Base-by-base conservation (phyloP, 208 protist species). In the Leishmania aethiopica region DNA sequence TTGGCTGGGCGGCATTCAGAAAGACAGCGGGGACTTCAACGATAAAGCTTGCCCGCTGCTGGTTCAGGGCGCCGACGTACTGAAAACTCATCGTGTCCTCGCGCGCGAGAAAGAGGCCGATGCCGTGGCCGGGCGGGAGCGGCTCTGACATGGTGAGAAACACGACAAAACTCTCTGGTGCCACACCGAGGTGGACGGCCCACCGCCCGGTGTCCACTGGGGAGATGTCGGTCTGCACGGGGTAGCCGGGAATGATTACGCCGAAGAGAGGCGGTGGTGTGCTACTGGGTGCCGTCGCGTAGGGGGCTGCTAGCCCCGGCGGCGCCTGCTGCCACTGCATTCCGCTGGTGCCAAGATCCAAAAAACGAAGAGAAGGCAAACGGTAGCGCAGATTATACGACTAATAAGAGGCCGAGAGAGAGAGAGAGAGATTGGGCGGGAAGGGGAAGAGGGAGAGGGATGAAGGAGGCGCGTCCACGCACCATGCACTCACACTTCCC, bases 11-110 rank as follows among this genome's bases (percentile, higher is more conserved):
- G 2, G 77, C 53, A 28, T 79, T 81, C 0, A 94, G 62, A 51
- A 95, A 86, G 40, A 79, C 55, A 0, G 86, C 53, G 0, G 92
- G 89, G 7, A 94, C 88, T 32, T 83, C 78, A 35, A 97, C 76
- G 35, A 96, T 80, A 0, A 84, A 81, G 83, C 90, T 95, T 13
- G 94, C 88, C n/a, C 75, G 77, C 35, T 79, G 80, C n/a, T 84
- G 80, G n/a, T 87, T 88, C 28, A 97, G 80, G 62, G 84, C 80
- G 11, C 92, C 94, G n/a, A 97, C 66, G 60, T 94, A 95, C 83
- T 89, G 82, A 73, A 94, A 97, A 57, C 81, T 76, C 59, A 81
- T 80, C 40, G 72, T 93, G 67, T 88, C 89, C 76, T 91, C 91
- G 19, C 87, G 86, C 1, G 90, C 89, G 45, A 95, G 83, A 60